phyloP scores from a whole-genome alignment of 2,329 filamentous ascomycete genomes.

The Paecilomyces fulvus region DNA sequence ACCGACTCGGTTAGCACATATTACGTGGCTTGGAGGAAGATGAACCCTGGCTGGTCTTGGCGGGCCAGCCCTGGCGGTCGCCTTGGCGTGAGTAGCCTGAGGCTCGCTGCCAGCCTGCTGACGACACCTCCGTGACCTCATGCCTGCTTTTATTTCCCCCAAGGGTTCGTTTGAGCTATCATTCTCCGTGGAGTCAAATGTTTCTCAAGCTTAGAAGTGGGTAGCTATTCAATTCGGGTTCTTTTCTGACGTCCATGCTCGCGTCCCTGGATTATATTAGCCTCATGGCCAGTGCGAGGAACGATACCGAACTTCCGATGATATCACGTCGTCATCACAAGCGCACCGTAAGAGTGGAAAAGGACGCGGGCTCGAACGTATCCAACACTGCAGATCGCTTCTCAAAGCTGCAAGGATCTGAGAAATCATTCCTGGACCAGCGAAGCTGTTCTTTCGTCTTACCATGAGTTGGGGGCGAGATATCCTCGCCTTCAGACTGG shows the following conservation, averaged over 20 bases:
- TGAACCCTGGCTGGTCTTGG: constrained; percentile 15
- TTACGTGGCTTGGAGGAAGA: constrained; percentile 5
- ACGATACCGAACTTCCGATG: not conserved
- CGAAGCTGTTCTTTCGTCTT: not conserved
- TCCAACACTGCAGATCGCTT: not conserved
- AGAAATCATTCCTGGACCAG: not conserved
- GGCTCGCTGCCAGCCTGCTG: not conserved
- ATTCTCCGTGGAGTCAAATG: not conserved
- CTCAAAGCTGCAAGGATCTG: not conserved
- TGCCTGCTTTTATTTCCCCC: too few species aligned
- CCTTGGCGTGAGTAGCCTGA: not conserved
- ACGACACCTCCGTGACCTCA: too few species aligned
- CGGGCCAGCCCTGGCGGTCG: not conserved
- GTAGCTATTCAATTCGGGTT: not conserved
- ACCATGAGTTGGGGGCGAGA: not conserved
- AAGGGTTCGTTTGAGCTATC: not conserved
- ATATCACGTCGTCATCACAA: not conserved
- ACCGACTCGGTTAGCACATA: constrained; percentile 23
- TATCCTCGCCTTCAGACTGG: not conserved
- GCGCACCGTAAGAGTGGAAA: not conserved
- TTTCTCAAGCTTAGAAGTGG: not conserved
- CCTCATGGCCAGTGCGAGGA: not conserved
- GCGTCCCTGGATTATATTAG: not conserved
- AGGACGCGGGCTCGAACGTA: not conserved
- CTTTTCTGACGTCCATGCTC: not conserved